These are phyloP conservation scores for Coemansia sp. DNA, from an alignment of 192 early-diverging fungal genomes.

Conservation along the genomic window DNA sequence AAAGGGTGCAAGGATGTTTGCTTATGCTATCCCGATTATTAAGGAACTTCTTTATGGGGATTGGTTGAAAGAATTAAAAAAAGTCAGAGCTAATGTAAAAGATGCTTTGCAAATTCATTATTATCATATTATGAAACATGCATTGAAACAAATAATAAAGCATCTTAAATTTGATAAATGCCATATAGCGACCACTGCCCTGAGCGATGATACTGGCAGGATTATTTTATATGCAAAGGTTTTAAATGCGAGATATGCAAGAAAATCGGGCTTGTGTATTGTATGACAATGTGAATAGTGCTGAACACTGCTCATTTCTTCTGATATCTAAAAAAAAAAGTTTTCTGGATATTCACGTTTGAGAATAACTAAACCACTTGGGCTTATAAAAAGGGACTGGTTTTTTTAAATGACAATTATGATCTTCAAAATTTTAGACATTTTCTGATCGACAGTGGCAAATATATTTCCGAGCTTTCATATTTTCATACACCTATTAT, in stretches of 20 bases:
- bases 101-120: too few species aligned
- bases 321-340: neutral
- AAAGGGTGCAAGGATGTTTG: neutral
- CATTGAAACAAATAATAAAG: too few species aligned
- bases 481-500: neutral
- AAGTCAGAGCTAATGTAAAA: too few species aligned
- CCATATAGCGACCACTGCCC: neutral
- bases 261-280: too few species aligned
- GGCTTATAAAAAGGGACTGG: neutral
- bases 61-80: neutral
- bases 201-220: neutral
- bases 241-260: neutral
- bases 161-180: neutral
- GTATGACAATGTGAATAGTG: neutral
- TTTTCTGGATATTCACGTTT: too few species aligned
- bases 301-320: neutral
- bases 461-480: neutral
- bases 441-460: neutral
- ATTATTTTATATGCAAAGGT: neutral
- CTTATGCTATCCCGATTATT: neutral
- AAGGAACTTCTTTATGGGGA: neutral
- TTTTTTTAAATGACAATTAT: neutral
- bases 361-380: too few species aligned
- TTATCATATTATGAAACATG: too few species aligned
- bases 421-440: constrained; percentile 1